Evolutionary conservation across 441 rosid species (phyloP), one percentile per base, ranked within the genome.

Genomic region (Populus hybrid): DNA sequence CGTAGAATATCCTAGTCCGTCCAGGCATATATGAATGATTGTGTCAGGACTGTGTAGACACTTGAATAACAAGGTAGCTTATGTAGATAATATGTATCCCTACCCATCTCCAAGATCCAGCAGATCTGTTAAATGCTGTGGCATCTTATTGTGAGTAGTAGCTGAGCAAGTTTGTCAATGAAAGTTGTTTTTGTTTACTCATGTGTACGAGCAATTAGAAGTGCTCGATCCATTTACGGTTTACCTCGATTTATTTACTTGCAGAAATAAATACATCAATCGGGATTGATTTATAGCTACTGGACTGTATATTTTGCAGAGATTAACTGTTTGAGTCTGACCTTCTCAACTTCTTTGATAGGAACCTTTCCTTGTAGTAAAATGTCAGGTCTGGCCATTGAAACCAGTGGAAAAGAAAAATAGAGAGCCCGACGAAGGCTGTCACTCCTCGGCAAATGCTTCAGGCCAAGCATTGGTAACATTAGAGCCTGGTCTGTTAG

Each of bases 1-100:
- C 6, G 29, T 50, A 53, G 45, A 38, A 38, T 38, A 38, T 38
- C 45, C 45, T 94, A 88, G 28, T 92, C 95, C 1, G 16, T 28
- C 56, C 91, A 95, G 45, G 45, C 45, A 38, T 38, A 11, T 11
- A 2, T 42, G 50, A 10, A 11, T 78, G 73, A 77, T 31, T 61
- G 72, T 76, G 76, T 77, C 77, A 79, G 83, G 80, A 74, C 61
- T 64, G 40, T 33, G 26, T 84, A 84, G 84, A 82, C 50, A 70
- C 33, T 80, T 53, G 53, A 77, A 81, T 72, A 78, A 83, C 36
- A 76, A 40, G 77, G 80, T 77, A 80, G 78, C 21, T 81, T n/a
- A 64, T 83, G 89, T 88, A 84, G 82, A 80, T 84, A 80, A 20
- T 59, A 56, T 36, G 3, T 8, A 21, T 68, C 38, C 64, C 33